These are phyloP conservation scores for Malassezia pachydermatis DNA, from an alignment of 1,284 basidiomycete species.

Conservation along the genomic window DNA sequence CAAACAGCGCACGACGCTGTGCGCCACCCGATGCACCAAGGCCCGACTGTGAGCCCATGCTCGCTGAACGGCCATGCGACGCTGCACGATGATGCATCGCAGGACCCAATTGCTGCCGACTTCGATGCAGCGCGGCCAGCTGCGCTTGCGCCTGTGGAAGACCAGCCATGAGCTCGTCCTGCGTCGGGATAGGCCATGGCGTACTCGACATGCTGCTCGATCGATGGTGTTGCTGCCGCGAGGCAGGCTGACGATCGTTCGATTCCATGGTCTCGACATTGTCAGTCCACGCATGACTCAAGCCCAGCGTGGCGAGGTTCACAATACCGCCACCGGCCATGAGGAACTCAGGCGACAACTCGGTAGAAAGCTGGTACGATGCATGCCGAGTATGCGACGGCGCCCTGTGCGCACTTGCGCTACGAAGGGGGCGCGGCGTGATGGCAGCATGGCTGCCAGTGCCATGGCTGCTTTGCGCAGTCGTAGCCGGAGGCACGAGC, in stretches of 20 bases:
- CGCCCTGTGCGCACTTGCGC: neutral
- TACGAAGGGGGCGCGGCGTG: too few relatives aligned
- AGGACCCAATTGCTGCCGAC: slow-evolving; percentile 59
- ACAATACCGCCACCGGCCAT: slow-evolving; percentile 44
- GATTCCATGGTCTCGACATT: slow-evolving; percentile 25
- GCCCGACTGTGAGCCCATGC: slow-evolving; percentile 26
- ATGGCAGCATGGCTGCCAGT: too few relatives aligned
- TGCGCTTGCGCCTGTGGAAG: slow-evolving; percentile 65
- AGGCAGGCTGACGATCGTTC: neutral
- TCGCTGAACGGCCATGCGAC: slow-evolving; percentile 57
- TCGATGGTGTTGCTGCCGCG: slow-evolving; percentile 24
- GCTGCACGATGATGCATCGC: slow-evolving; percentile 92
- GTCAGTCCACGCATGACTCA: slow-evolving; percentile 27
- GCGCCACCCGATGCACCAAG: slow-evolving; percentile 13
- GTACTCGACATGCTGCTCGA: slow-evolving; percentile 10
- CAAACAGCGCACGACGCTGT: slow-evolving; percentile 95
- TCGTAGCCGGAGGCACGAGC: neutral
- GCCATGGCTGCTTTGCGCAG: too few relatives aligned
- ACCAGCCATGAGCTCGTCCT: slow-evolving; percentile 33
- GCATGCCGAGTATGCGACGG: slow-evolving; percentile 25
- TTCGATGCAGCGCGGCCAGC: slow-evolving; percentile 87
- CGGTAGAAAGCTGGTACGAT: slow-evolving; percentile 36
- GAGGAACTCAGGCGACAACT: slow-evolving; percentile 42
- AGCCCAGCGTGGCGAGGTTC: slow-evolving; percentile 27
- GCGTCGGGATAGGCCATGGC: neutral